Base-by-base conservation (phyloP, 169 alveolate species). In the Theileria sp. region DNA sequence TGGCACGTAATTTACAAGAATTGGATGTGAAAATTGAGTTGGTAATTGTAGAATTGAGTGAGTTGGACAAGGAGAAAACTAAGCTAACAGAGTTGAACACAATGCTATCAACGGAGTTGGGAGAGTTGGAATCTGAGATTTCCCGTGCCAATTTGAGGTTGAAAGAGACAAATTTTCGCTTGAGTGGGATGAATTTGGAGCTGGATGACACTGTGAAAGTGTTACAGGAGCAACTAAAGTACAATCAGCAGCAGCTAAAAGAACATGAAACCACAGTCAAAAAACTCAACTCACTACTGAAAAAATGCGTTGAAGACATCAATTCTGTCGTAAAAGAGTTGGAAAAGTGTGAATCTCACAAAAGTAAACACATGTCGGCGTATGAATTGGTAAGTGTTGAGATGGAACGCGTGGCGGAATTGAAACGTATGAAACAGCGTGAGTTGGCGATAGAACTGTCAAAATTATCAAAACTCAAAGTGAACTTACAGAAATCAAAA, bases 401-500 rank as follows among this genome's bases (percentile, higher is more conserved):
- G 12, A 74, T 81, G n/a, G 89, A 83, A 28, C 13, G 10, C 17
- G 19, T 32, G 9, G 1, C 61, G 0, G 86, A 83, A 58, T 17
- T 21, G 23, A 76, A 56, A 65, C 68, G 86, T 38, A 17, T 51
- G 38, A 77, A 77, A 36, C 89, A 83, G 70, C 36, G 49, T 19
- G 86, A 83, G 51, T 61, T 83, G 15, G 65, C 86, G 3, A 62
- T 44, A 5, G 26, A 26, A n/a, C n/a, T 32, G 36, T 17, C 30
- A 32, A 83, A 76, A 38, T 78, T 36, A 34, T 66, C 86, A n/a
- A 77, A 30, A 4, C 64, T 77, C 3, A 75, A 75, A 30, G 56
- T 76, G 9, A 60, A 83, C 62, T 23, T 44, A 28, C 61, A 74
- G 0, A 80, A 76, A 38, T 87, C 80, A 1, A 68, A 83, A 38